Conservation (phyloP, 2,329 filamentous ascomycete genomes). For the Leptographium galeiforme region DNA sequence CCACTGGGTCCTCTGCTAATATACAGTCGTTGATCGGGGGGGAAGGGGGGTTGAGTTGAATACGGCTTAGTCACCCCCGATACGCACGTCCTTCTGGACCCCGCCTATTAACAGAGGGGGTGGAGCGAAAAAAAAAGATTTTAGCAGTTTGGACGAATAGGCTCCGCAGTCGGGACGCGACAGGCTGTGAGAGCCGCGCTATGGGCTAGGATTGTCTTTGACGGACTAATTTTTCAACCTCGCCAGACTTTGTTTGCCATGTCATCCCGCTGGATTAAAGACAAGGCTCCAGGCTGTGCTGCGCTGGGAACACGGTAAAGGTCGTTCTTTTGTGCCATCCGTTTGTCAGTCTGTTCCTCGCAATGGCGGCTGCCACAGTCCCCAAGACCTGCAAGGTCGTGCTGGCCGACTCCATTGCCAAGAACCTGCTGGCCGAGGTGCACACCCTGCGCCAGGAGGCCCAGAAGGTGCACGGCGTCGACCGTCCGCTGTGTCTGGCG, state of each 20-base stretch:
- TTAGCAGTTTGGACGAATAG: neutral
- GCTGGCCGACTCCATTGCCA: slow-evolving; percentile 76
- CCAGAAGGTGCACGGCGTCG: slow-evolving; percentile 33
- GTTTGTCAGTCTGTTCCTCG: too few relatives aligned
- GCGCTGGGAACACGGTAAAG: neutral
- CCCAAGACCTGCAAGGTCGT: slow-evolving; percentile 83
- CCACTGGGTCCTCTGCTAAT: too few relatives aligned
- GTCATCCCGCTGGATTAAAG: neutral
- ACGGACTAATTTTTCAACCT: slow-evolving; percentile 2
- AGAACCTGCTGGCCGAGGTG: slow-evolving; percentile 66
- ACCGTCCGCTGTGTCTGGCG: slow-evolving; percentile 57
- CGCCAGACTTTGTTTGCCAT: neutral
- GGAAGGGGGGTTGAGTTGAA: too few relatives aligned
- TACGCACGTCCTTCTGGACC: too few relatives aligned
- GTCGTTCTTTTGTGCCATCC: too few relatives aligned
- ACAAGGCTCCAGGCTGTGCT: neutral
- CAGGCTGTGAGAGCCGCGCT: too few relatives aligned
- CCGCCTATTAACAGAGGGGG: neutral
- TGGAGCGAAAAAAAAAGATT: neutral
- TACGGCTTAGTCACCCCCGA: too few relatives aligned
- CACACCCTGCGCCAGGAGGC: slow-evolving; percentile 60
- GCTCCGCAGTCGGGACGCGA: neutral
- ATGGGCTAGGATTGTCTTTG: neutral
- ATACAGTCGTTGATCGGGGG: too few relatives aligned
- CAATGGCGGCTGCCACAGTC: slow-evolving; percentile 28